Evolutionary conservation across 202 grass and related monocot species (phyloP).

Genomic region (Cymbopogon flexuosus): DNA sequence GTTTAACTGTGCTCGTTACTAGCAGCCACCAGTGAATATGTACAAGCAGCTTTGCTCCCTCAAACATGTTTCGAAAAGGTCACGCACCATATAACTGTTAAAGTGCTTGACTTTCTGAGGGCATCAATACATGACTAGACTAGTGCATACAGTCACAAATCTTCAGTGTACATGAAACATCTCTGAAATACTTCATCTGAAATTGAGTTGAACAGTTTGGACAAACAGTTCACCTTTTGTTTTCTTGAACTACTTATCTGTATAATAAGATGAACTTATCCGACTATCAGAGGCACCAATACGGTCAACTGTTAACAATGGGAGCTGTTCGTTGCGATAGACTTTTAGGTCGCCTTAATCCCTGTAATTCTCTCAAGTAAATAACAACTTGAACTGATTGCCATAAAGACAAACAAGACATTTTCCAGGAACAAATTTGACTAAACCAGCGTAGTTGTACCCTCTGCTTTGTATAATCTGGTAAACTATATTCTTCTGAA

Average conservation of each 20-base stretch:
- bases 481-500: neutral
- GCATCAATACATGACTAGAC: conserved; percentile 10
- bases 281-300: neutral
- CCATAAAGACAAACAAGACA: neutral
- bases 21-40: neutral
- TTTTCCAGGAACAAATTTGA: neutral
- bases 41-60: conserved; percentile 4
- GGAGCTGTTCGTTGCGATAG: neutral
- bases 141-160: conserved; percentile 2
- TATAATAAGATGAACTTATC: neutral
- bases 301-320: neutral
- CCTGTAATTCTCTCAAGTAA: neutral
- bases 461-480: neutral
- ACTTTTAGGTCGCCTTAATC: neutral
- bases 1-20: conserved; percentile 14
- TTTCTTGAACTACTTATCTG: neutral
- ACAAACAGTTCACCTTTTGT: neutral
- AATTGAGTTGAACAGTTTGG: neutral
- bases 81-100: neutral
- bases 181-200: neutral
- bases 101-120: conserved; percentile 10
- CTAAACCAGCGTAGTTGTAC: neutral
- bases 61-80: conserved; percentile 17
- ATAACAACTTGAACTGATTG: neutral
- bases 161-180: conserved; percentile 1